A percentile compares a stretch with the other conserved stretches of the same genome.
Evolutionary conservation across 2,329 filamentous ascomycete species (phyloP).

Genomic region (Neonectria punicea): DNA sequence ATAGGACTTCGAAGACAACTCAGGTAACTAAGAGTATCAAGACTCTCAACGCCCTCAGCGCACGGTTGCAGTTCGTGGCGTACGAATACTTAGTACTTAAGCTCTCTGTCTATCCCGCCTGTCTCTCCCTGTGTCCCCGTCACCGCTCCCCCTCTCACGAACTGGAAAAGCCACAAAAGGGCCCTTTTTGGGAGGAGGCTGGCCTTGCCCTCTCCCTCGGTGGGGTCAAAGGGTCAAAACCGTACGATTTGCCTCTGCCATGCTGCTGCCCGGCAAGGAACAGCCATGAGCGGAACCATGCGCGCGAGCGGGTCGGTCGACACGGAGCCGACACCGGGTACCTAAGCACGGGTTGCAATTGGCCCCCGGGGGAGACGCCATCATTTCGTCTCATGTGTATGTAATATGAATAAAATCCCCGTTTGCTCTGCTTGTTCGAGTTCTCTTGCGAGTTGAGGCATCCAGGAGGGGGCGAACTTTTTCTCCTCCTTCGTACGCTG

Average conservation of each 20-base stretch:
- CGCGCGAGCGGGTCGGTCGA: slow-evolving; percentile 15
- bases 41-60: slow-evolving; percentile 1
- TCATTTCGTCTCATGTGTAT: neutral
- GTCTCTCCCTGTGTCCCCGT: neutral
- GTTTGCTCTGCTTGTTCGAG: neutral
- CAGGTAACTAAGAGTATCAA: neutral
- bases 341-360: slow-evolving; percentile 15
- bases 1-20: too few species aligned
- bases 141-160: neutral
- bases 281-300: slow-evolving; percentile 9
- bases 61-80: slow-evolving; percentile 27
- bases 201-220: neutral
- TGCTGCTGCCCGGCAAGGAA: slow-evolving; percentile 23
- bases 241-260: slow-evolving; percentile 22
- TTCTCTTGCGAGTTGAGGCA: neutral
- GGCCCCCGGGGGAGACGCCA: neutral
- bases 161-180: neutral
- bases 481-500: neutral
- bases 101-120: neutral
- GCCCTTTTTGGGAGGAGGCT: neutral
- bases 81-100: slow-evolving; percentile 5
- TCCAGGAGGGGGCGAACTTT: neutral
- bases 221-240: slow-evolving; percentile 13
- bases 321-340: slow-evolving; percentile 12
- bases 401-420: neutral